Conservation (phyloP, 805 yeast genomes). For the Priceomyces haplophilus region DNA sequence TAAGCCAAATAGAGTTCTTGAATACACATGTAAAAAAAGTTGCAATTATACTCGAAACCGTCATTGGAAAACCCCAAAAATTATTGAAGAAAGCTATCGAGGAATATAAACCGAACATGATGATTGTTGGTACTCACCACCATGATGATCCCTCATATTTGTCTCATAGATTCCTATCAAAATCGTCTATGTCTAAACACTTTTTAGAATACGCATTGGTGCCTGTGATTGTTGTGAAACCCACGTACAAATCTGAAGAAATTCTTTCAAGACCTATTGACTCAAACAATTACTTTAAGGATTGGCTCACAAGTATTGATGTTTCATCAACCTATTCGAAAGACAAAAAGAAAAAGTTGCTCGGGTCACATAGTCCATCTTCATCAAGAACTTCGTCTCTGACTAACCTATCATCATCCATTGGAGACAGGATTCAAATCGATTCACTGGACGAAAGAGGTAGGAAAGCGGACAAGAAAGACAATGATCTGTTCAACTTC, state of each 20-base stretch:
- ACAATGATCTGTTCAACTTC: constrained; percentile 2
- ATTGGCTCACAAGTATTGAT: constrained; percentile 31
- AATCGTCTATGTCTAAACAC: constrained; percentile 36
- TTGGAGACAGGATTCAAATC: constrained; percentile 10
- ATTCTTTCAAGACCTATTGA: constrained; percentile 30
- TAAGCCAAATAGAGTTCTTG: constrained; percentile 30
- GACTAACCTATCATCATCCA: constrained; percentile 1
- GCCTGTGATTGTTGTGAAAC: constrained; percentile 44
- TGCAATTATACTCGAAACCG: constrained; percentile 39
- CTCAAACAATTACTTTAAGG: constrained; percentile 32
- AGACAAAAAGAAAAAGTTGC: constrained; percentile 16
- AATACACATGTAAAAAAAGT: constrained; percentile 36
- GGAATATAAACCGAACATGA: constrained; percentile 44
- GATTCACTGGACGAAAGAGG: constrained; percentile 15
- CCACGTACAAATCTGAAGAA: constrained; percentile 32
- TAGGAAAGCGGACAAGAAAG: constrained; percentile 6
- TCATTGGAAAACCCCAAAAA: constrained; percentile 41
- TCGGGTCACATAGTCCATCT: constrained; percentile 16
- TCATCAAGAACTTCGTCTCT: constrained; percentile 11
- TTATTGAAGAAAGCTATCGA: constrained; percentile 36
- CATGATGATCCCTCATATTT: constrained; percentile 17
- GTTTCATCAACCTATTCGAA: constrained; percentile 13
- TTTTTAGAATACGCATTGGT: constrained; percentile 43
- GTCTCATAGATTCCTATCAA: constrained; percentile 26
- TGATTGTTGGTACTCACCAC: constrained; percentile 43